Evolutionary conservation across 2,329 filamentous ascomycete genomes (phyloP).

Genomic region (Colletotrichum sp.): DNA sequence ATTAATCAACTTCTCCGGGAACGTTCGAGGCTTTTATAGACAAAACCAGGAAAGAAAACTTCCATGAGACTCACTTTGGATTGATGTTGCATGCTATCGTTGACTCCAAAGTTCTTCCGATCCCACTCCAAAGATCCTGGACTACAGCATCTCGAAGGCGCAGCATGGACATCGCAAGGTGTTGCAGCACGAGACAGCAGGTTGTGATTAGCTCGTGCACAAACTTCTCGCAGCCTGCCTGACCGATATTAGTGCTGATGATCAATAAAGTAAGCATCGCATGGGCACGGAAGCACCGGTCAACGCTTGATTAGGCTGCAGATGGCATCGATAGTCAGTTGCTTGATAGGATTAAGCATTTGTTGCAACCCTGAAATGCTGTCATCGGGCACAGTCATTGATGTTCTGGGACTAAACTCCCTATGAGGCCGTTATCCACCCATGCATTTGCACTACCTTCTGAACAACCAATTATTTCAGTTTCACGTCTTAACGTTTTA

Average conservation of each 20-base stretch:
- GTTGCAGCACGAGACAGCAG: not conserved
- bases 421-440: not conserved
- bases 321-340: not conserved
- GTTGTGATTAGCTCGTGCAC: not conserved
- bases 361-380: not conserved
- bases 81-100: not conserved
- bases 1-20: not conserved
- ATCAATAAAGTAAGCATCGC: not conserved
- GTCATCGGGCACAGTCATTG: not conserved
- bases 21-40: not conserved
- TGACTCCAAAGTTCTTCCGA: not conserved
- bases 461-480: not conserved
- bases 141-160: not conserved
- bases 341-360: not conserved
- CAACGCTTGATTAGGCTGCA: not conserved
- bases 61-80: not conserved
- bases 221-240: not conserved
- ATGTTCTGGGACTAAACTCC: not conserved
- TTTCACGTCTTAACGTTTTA: fast-evolving
- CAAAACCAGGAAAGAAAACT: not conserved
- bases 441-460: not conserved
- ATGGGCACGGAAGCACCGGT: not conserved
- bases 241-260: not conserved
- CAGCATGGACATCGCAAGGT: not conserved
- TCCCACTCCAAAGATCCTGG: not conserved